Conservation (phyloP, 345 rosid species). For the Pistacia atlantica region DNA sequence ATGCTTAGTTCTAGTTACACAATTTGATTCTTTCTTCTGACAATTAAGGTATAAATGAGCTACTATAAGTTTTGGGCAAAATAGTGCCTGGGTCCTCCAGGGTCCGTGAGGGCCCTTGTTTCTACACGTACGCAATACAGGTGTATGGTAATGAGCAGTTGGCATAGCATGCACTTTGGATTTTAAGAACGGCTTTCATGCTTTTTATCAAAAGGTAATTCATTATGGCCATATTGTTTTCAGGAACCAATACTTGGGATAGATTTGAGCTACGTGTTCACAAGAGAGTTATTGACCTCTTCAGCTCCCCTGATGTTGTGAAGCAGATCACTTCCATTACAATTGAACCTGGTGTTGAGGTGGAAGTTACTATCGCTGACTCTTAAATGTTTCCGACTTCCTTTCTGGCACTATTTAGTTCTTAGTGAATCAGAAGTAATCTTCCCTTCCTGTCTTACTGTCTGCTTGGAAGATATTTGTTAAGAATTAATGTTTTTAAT, state of each 20-base stretch:
- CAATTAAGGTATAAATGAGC: background rate
- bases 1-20: background rate
- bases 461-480: slow-evolving; percentile 10
- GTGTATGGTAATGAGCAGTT: background rate
- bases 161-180: background rate
- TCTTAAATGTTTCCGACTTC: slow-evolving; percentile 23
- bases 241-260: slow-evolving; percentile 80
- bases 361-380: slow-evolving; percentile 74
- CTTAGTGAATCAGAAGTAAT: slow-evolving; percentile 1
- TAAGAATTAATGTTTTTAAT: slow-evolving; percentile 7
- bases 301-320: slow-evolving; percentile 73
- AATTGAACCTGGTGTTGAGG: slow-evolving; percentile 79
- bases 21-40: background rate
- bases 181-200: background rate
- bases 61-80: background rate
- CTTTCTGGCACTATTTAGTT: slow-evolving; percentile 14
- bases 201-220: background rate
- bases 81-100: too few relatives aligned
- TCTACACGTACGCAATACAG: background rate
- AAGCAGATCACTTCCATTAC: slow-evolving; percentile 80
- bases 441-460: background rate
- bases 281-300: slow-evolving; percentile 76
- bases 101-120: too few relatives aligned
- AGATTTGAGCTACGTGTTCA: slow-evolving; percentile 75
- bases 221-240: background rate